Evolutionary conservation across 257 asterid genomes (phyloP), one percentile per base, ranked within the genome.

Genomic region (Ilex asprella): DNA sequence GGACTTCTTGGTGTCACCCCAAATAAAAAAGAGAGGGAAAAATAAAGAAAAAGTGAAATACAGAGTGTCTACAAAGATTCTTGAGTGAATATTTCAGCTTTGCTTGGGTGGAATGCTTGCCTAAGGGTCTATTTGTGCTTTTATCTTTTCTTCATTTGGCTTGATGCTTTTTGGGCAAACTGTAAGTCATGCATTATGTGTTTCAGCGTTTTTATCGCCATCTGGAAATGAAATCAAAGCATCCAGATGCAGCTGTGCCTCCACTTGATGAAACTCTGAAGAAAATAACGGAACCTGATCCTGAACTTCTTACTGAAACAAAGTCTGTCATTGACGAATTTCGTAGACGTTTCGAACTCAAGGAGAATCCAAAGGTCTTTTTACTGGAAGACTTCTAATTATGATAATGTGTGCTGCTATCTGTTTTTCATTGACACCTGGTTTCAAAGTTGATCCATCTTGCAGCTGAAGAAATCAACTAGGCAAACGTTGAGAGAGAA

Each of bases 351-450:
- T 93, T 93, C 51, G 95, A 89, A 70, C 74, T 93, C 68, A 93
- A 89, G 78, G 91, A 89, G 71, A 87, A 93, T 74, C 97, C 97
- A 6, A 89, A 87, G 97, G 99, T 92, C 55, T 60, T 59, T 70
- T 15, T 31, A 54, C 15, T 14, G 27, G 11, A 55, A 15, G 21
- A 12, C 54, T 12, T 27, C 46, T 47, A 39, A 39, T 44, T 68
- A 3, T 53, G 53, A 31, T 21, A 52, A 63, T 46, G n/a, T 2
- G 10, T 10, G 21, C 16, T 32, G 52, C 31, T 39, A 11, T 21
- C 11, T n/a, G 60, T 35, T 21, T 32, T 6, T 16, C 39, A 30
- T 51, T 10, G 30, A 50, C 53, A 57, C 14, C 58, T 30, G 53
- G 52, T 30, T 29, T 15, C 5, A 53, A 64, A 70, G 67, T 65